Conservation (phyloP, 257 asterid species). For the Lavandula angustifolia region DNA sequence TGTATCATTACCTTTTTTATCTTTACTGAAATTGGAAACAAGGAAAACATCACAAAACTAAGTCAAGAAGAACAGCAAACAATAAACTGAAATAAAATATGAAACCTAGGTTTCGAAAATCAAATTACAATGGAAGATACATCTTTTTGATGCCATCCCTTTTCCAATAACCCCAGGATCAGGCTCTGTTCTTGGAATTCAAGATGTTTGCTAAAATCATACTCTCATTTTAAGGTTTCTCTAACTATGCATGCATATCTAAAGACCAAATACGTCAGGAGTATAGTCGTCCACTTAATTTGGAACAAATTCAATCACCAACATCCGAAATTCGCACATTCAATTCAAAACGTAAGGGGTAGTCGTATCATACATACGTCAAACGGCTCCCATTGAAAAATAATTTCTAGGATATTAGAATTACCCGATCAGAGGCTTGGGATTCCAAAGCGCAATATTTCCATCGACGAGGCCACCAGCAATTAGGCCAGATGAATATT, state of each 20-base stretch:
- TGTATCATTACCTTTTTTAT: constrained; percentile 47
- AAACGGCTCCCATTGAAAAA: not conserved
- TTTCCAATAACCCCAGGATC: not conserved
- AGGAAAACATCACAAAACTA: not conserved
- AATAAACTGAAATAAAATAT: not conserved
- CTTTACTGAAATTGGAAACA: constrained; percentile 41
- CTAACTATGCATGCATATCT: not conserved
- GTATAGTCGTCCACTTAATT: not conserved
- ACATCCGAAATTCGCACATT: not conserved
- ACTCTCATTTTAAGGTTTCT: not conserved
- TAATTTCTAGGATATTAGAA: constrained; percentile 11
- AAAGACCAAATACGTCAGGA: not conserved
- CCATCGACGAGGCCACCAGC: constrained; percentile 99
- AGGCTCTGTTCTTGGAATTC: not conserved
- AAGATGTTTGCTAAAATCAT: not conserved
- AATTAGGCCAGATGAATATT: constrained; percentile 70
- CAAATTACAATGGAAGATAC: not conserved
- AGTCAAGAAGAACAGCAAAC: constrained; percentile 18
- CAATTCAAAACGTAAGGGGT: not conserved
- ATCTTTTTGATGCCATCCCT: not conserved
- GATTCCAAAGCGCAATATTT: constrained; percentile 92
- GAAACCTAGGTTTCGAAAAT: constrained; percentile 7
- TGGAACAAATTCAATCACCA: not conserved
- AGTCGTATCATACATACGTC: not conserved
- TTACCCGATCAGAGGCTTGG: constrained; percentile 77